phyloP scores from a whole-genome alignment of 805 yeast genomes.

The Schizosaccharomyces japonicus region DNA sequence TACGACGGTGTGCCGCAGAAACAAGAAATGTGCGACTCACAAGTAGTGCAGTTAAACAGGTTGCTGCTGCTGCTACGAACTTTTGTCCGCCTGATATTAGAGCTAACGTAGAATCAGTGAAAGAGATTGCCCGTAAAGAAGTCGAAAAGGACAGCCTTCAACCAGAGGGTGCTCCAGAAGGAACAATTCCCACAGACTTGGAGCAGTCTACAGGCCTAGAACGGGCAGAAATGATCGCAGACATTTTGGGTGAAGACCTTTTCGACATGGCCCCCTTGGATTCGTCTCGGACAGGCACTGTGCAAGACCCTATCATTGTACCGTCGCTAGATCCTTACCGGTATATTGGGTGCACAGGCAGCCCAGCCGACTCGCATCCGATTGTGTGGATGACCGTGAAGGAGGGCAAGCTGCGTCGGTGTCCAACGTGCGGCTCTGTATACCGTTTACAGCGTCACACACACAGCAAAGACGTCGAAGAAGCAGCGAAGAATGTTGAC shows the following conservation, averaged over 20 bases:
- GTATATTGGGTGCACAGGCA: constrained; percentile 82
- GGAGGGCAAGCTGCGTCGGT: not conserved
- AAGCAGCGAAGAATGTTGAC: too few species aligned
- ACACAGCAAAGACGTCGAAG: too few species aligned
- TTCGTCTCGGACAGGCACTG: constrained; percentile 71
- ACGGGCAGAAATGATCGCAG: constrained; percentile 83
- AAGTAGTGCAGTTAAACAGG: too few species aligned
- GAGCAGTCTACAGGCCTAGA: constrained; percentile 97
- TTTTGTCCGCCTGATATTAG: too few species aligned
- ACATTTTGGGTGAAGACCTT: constrained; percentile 83
- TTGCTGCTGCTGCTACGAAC: too few species aligned
- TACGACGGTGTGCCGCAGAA: too few species aligned
- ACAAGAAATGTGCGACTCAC: too few species aligned
- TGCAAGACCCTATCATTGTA: constrained; percentile 66
- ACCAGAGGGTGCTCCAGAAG: constrained; percentile 75
- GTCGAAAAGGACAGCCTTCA: constrained; percentile 49
- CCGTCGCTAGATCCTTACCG: constrained; percentile 82
- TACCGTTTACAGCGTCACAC: constrained; percentile 69
- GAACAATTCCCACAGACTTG: constrained; percentile 71
- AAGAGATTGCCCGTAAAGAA: too few species aligned
- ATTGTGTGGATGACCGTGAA: constrained; percentile 27
- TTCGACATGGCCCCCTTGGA: constrained; percentile 68
- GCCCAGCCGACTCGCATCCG: constrained; percentile 78
- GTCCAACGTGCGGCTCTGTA: constrained; percentile 48
- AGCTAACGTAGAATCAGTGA: too few species aligned